Conservation (phyloP, 2,329 filamentous ascomycete genomes). For the Alternaria sp. region DNA sequence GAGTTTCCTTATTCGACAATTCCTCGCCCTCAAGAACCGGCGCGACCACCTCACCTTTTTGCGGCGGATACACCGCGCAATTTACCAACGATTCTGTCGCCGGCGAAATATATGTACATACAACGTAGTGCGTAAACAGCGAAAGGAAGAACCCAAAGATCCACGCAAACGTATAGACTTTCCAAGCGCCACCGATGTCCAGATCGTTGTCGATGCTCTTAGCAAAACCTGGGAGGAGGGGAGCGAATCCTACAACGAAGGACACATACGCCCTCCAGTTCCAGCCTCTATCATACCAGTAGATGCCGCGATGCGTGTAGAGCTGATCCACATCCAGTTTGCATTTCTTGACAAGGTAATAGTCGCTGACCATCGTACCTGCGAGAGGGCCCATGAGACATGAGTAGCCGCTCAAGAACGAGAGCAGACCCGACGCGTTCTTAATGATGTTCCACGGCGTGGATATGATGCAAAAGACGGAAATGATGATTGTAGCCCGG, state of each 20-base stretch:
- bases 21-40: slow-evolving; percentile 31
- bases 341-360: slow-evolving; percentile 44
- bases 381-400: slow-evolving; percentile 47
- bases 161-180: slow-evolving; percentile 53
- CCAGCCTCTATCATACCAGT: slow-evolving; percentile 42
- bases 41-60: slow-evolving; percentile 36
- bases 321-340: slow-evolving; percentile 45
- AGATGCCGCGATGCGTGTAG: slow-evolving; percentile 41
- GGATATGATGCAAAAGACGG: slow-evolving; percentile 42
- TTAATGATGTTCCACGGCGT: slow-evolving; percentile 49
- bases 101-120: slow-evolving; percentile 50
- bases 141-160: slow-evolving; percentile 50
- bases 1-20: slow-evolving; percentile 21
- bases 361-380: slow-evolving; percentile 45
- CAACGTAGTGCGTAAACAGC: slow-evolving; percentile 46
- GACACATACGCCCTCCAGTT: slow-evolving; percentile 45
- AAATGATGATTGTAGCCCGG: slow-evolving; percentile 44
- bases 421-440: slow-evolving; percentile 42
- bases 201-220: slow-evolving; percentile 48
- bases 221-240: slow-evolving; percentile 48
- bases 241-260: slow-evolving; percentile 40
- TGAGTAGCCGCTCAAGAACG: slow-evolving; percentile 46
- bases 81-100: slow-evolving; percentile 43
- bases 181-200: slow-evolving; percentile 50
- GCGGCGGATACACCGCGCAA: slow-evolving; percentile 47